These are phyloP conservation scores for Fusarium virguliforme DNA, from an alignment of 2,329 filamentous ascomycete genomes.

Conservation along the genomic window DNA sequence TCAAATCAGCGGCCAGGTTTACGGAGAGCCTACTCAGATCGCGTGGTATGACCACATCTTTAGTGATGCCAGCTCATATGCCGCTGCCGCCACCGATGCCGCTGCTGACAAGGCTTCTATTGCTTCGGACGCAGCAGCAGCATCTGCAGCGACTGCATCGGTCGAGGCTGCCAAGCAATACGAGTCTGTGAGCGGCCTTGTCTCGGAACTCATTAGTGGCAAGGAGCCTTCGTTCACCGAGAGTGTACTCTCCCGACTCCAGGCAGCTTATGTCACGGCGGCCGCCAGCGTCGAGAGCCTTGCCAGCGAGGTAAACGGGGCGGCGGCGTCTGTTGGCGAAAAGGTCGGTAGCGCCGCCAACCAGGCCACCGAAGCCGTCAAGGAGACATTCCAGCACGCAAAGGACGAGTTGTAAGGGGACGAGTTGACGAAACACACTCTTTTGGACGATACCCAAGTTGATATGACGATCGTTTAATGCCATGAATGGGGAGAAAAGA, in stretches of 20 bases:
- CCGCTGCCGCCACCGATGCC: constrained; percentile 71
- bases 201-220: constrained; percentile 83
- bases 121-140: constrained; percentile 63
- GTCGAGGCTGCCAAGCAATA: constrained; percentile 76
- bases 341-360: constrained; percentile 58
- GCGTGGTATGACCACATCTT: constrained; percentile 68
- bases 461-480: constrained; percentile 52
- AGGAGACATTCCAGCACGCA: constrained; percentile 56
- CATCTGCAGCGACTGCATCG: constrained; percentile 74
- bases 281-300: constrained; percentile 68
- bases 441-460: constrained; percentile 52
- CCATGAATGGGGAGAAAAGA: constrained; percentile 25
- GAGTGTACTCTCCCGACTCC: constrained; percentile 81
- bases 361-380: constrained; percentile 62
- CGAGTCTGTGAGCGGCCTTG: constrained; percentile 77
- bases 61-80: constrained; percentile 69
- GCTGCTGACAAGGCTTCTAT: constrained; percentile 56
- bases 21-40: constrained; percentile 75
- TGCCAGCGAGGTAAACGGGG: constrained; percentile 55
- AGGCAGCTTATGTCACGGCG: constrained; percentile 80
- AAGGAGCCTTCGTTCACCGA: constrained; percentile 88
- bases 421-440: constrained; percentile 39
- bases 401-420: constrained; percentile 60
- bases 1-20: constrained; percentile 78
- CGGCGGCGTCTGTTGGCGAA: constrained; percentile 55